Percentiles rank a stretch among this genome's conserved stretches.
Conservation (phyloP, 345 rosid species). For the Gossypium turneri region DNA sequence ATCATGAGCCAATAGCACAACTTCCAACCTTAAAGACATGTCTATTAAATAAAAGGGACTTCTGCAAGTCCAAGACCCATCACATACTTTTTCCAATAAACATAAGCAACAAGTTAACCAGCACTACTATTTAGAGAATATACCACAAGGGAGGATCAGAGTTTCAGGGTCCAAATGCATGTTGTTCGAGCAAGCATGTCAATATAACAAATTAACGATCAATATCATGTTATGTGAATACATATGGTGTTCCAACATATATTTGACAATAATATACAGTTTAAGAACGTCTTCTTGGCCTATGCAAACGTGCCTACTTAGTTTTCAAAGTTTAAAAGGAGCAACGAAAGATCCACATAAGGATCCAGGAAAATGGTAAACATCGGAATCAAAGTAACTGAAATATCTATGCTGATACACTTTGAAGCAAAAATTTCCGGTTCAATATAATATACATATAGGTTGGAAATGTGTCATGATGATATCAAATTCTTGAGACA, state of each 20-base stretch:
- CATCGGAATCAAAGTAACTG: not conserved
- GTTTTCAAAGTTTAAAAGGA: not conserved
- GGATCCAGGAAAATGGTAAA: not conserved
- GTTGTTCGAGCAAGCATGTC: not conserved
- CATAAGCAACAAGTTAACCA: too few species aligned
- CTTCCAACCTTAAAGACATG: too few species aligned
- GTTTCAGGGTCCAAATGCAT: not conserved
- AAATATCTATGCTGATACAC: not conserved
- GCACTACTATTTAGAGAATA: not conserved
- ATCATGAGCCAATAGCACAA: too few species aligned
- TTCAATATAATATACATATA: not conserved
- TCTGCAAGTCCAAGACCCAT: too few species aligned
- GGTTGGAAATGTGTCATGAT: not conserved
- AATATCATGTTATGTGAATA: not conserved
- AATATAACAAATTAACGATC: not conserved
- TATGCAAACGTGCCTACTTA: not conserved
- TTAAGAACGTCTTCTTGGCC: not conserved
- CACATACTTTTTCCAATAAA: too few species aligned
- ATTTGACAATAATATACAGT: not conserved
- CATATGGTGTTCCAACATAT: not conserved
- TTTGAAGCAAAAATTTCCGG: not conserved
- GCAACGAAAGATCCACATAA: not conserved
- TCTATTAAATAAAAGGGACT: too few species aligned
- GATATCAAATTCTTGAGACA: not conserved
- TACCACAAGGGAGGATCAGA: not conserved